Conservation (phyloP, 495 filamentous ascomycete species). For the Aspergillus hancockii region DNA sequence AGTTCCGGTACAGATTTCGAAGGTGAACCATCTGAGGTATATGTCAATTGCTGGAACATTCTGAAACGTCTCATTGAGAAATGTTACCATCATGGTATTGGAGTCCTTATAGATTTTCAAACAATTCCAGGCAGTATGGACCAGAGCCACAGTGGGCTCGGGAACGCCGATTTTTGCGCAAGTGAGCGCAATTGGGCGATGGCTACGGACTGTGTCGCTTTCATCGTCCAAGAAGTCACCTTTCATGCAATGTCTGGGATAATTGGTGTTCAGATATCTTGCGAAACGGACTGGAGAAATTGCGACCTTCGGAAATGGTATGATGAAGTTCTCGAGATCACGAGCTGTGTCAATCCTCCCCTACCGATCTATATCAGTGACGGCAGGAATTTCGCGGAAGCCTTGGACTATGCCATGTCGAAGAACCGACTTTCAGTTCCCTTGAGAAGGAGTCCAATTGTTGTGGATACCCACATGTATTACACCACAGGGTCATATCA, state of each 20-base stretch:
- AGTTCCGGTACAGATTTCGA: slow-evolving; percentile 51
- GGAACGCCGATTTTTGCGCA: slow-evolving; percentile 46
- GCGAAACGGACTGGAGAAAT: slow-evolving; percentile 49
- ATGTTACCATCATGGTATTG: slow-evolving; percentile 45
- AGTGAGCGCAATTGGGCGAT: slow-evolving; percentile 32
- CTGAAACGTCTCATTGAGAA: slow-evolving; percentile 40
- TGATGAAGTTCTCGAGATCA: slow-evolving; percentile 42
- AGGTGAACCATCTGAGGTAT: slow-evolving; percentile 38
- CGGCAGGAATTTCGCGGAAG: slow-evolving; percentile 46
- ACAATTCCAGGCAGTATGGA: slow-evolving; percentile 58
- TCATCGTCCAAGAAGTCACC: slow-evolving; percentile 43
- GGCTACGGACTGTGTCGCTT: slow-evolving; percentile 39
- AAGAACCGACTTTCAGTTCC: slow-evolving; percentile 13
- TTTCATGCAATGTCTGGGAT: slow-evolving; percentile 39
- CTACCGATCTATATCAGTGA: slow-evolving; percentile 58
- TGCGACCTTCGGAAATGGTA: slow-evolving; percentile 56
- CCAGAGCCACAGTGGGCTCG: slow-evolving; percentile 42
- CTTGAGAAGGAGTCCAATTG: slow-evolving; percentile 42
- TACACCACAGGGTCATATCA: slow-evolving; percentile 51
- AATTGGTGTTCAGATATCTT: slow-evolving; percentile 53
- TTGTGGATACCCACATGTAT: slow-evolving; percentile 59
- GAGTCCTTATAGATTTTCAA: slow-evolving; percentile 56
- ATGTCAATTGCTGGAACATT: slow-evolving; percentile 49
- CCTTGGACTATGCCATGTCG: slow-evolving; percentile 35
- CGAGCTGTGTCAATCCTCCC: slow-evolving; percentile 42